These are phyloP conservation scores for Mrakia frigida DNA, from an alignment of 768 basidiomycete species.

Conservation along the genomic window DNA sequence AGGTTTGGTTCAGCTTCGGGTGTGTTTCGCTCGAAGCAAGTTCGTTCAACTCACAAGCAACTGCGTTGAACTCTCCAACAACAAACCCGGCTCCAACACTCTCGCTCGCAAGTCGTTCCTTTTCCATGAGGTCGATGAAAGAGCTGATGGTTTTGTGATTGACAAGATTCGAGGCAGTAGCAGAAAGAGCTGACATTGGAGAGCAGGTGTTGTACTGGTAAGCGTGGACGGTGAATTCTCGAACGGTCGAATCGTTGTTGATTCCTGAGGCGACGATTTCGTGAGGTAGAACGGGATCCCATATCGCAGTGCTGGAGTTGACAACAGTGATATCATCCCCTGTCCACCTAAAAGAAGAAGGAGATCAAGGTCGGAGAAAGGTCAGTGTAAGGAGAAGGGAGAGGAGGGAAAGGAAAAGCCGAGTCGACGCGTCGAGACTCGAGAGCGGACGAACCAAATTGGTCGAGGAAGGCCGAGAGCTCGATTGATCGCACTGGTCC, in stretches of 20 bases:
- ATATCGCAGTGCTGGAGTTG: too few relatives aligned
- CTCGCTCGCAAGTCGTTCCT: neutral
- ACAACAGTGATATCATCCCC: neutral
- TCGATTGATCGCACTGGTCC: neutral
- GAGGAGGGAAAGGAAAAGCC: neutral
- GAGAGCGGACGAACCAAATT: neutral
- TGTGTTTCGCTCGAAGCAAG: neutral
- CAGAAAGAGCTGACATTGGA: neutral
- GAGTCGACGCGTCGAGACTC: too few relatives aligned
- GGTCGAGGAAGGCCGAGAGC: neutral
- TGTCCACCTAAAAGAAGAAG: neutral
- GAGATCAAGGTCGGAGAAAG: too few relatives aligned
- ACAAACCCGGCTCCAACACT: neutral
- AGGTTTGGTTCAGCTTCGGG: neutral
- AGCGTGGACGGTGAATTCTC: neutral
- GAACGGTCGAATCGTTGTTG: neutral
- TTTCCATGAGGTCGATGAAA: neutral
- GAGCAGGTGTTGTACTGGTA: neutral
- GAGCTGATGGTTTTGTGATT: neutral
- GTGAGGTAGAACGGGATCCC: neutral
- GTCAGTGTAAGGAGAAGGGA: neutral
- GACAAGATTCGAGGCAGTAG: neutral
- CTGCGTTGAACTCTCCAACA: neutral
- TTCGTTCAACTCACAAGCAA: neutral
- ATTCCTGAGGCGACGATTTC: neutral